phyloP scores from a whole-genome alignment of 768 basidiomycete species.

The Paxillus ammoniavirescens region DNA sequence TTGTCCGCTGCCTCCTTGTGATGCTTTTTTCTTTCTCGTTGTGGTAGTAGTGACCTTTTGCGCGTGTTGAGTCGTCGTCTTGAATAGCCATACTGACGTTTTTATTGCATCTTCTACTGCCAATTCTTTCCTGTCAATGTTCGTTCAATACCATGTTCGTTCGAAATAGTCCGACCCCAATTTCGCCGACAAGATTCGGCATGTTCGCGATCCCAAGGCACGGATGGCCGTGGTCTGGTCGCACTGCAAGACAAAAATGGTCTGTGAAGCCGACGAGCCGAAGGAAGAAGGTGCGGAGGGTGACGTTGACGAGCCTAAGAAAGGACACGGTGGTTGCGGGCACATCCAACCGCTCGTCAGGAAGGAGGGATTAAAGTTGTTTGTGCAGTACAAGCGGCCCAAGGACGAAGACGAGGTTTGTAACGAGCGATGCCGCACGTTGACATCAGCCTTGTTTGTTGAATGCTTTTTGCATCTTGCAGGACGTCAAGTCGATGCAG shows the following conservation, averaged over 20 bases:
- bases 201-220: constrained; percentile 80
- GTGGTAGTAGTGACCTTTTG: constrained; percentile 28
- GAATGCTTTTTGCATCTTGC: constrained; percentile 9
- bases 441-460: constrained; percentile 6
- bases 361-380: constrained; percentile 94
- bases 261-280: constrained; percentile 86
- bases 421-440: constrained; percentile 17
- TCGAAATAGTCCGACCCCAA: constrained; percentile 69
- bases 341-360: constrained; percentile 85
- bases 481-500: constrained; percentile 81
- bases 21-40: constrained; percentile 36
- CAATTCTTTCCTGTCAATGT: constrained; percentile 24
- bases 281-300: constrained; percentile 81
- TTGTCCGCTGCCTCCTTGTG: constrained; percentile 58
- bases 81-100: constrained; percentile 57
- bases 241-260: constrained; percentile 84
- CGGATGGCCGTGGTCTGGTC: constrained; percentile 86
- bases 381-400: constrained; percentile 91
- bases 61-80: constrained; percentile 32
- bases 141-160: constrained; percentile 27
- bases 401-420: constrained; percentile 93
- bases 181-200: constrained; percentile 86
- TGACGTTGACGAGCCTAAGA: constrained; percentile 67
- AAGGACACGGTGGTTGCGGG: constrained; percentile 97
- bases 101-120: constrained; percentile 51